These are phyloP conservation scores for Stentor coeruleus DNA, from an alignment of 73 alveolate genomes.

Conservation along the genomic window DNA sequence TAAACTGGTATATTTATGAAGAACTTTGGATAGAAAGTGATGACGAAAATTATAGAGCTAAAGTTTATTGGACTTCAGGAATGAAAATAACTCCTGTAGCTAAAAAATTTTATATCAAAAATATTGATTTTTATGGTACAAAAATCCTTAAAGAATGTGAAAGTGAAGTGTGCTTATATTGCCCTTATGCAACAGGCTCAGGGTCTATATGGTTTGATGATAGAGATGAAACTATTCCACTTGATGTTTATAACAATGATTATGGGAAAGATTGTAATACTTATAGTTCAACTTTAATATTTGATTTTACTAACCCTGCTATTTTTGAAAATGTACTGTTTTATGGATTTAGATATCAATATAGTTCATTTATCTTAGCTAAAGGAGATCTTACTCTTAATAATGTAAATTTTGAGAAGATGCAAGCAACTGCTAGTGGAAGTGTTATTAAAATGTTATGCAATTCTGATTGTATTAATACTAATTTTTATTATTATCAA, in stretches of 20 bases:
- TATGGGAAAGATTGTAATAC: not conserved
- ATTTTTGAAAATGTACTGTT: not conserved
- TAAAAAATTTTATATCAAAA: too few species aligned
- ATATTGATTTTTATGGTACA: not conserved
- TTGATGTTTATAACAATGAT: not conserved
- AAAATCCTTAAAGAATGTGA: not conserved
- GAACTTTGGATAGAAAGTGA: not conserved
- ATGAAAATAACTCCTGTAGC: not conserved
- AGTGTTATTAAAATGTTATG: not conserved
- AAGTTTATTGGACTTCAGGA: not conserved
- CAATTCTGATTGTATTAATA: not conserved
- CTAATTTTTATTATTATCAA: too few species aligned
- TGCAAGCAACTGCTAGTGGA: not conserved
- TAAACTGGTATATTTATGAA: not conserved
- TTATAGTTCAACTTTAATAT: not conserved
- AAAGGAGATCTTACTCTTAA: not conserved
- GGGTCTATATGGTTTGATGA: not conserved
- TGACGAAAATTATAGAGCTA: not conserved
- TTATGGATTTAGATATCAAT: not conserved
- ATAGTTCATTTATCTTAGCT: not conserved
- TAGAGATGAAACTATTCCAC: too few species aligned
- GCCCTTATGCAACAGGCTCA: not conserved
- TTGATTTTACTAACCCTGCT: not conserved
- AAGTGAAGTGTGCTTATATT: not conserved
- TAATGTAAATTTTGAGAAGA: not conserved